Evolutionary conservation across 768 basidiomycete species (phyloP).

Genomic region (Suillus discolor): DNA sequence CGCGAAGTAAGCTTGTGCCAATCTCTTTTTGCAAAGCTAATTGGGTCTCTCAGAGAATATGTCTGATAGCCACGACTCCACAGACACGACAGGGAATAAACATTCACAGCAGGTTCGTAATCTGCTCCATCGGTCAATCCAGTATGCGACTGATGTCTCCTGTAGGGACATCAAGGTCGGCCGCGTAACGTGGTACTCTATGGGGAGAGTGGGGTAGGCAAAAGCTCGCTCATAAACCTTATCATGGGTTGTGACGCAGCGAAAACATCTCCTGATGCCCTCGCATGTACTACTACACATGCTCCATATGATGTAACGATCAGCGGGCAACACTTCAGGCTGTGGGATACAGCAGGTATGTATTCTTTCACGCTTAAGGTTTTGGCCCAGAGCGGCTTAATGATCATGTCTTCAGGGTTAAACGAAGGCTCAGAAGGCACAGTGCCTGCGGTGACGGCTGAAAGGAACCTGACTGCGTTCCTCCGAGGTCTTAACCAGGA

Average conservation of each 20-base stretch:
- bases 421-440: slow-evolving; percentile 7
- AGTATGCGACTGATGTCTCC: background rate
- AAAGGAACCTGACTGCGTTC: slow-evolving; percentile 7
- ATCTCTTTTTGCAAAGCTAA: background rate
- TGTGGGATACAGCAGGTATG: slow-evolving; percentile 38
- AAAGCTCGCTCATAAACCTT: slow-evolving; percentile 48
- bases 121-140: background rate
- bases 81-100: slow-evolving; percentile 5
- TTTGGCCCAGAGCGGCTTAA: slow-evolving; percentile 21
- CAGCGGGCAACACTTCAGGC: slow-evolving; percentile 21
- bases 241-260: slow-evolving; percentile 30
- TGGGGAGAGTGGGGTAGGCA: slow-evolving; percentile 36
- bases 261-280: slow-evolving; percentile 30
- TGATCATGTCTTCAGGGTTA: slow-evolving; percentile 29
- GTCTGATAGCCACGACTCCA: slow-evolving; percentile 19
- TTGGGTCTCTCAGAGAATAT: background rate
- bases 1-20: background rate
- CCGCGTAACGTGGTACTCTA: slow-evolving; percentile 38
- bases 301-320: slow-evolving; percentile 27
- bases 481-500: slow-evolving; percentile 30
- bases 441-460: slow-evolving; percentile 11
- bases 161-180: slow-evolving; percentile 4
- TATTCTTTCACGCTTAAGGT: slow-evolving; percentile 26
- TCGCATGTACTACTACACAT: slow-evolving; percentile 36
- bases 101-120: slow-evolving; percentile 5